These are phyloP conservation scores for Metschnikowia proteae DNA, from an alignment of 805 yeast genomes.

Conservation along the genomic window DNA sequence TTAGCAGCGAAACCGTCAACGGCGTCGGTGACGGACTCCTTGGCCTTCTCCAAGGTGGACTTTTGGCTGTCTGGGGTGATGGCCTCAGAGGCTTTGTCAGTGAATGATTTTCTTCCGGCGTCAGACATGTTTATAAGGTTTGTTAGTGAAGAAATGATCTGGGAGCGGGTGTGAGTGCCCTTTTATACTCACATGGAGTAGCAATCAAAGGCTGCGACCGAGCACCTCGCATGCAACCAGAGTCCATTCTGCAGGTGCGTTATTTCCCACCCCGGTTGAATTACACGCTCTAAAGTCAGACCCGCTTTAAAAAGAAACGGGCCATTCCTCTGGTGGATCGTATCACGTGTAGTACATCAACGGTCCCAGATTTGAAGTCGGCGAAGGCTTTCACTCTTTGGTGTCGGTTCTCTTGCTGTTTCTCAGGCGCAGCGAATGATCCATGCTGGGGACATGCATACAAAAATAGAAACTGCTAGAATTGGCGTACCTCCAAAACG, in stretches of 20 bases:
- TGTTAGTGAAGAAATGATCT: not conserved
- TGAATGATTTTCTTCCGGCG: conserved; percentile 71
- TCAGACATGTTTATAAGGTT: conserved; percentile 29
- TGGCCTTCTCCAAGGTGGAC: conserved; percentile 58
- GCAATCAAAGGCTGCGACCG: conserved; percentile 4
- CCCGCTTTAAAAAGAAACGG: not conserved
- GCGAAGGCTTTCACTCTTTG: not conserved
- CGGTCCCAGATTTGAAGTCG: not conserved
- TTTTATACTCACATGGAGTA: conserved; percentile 8
- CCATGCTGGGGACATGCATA: conserved; percentile 2
- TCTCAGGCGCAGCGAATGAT: not conserved
- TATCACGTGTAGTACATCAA: not conserved
- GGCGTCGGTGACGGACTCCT: conserved; percentile 65
- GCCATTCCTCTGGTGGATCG: not conserved
- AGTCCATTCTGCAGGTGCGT: conserved; percentile 6
- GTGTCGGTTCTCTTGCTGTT: not conserved
- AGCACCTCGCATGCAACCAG: not conserved
- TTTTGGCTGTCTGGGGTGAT: conserved; percentile 72
- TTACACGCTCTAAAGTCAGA: not conserved
- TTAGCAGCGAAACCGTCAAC: conserved; percentile 60
- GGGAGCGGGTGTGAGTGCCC: not conserved
- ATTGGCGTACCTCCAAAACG: not conserved
- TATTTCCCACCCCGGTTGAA: not conserved
- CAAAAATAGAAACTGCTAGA: conserved; percentile 1
- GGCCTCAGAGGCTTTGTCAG: conserved; percentile 64